Evolutionary conservation across 306 rosid genomes (phyloP), one percentile per base, ranked within the genome.

Genomic region (Corylus avellana): DNA sequence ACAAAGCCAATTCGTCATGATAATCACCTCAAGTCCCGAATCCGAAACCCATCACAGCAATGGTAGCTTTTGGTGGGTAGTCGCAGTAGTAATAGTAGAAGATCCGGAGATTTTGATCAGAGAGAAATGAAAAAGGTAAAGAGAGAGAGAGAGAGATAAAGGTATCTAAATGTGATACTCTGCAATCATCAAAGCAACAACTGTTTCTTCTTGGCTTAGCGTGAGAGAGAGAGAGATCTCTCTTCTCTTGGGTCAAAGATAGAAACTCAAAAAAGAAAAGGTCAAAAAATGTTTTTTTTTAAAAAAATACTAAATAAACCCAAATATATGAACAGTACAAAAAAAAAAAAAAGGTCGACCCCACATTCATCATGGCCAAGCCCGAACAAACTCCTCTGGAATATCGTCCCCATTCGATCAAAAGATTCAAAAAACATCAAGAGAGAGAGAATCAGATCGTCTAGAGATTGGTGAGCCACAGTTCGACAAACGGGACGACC

Each of bases 401-500:
- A 63, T 62, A 76, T 81, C 82, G 80, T 82, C 59, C 83, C 81
- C 80, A 76, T 78, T 80, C 56, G 87, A 82, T 87, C 84, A 77
- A 86, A 80, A 86, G 87, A 80, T 86, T 86, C 84, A 86, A 89
- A 70, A 89, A 73, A 86, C 84, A 86, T 68, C 64, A 70, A 66
- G 49, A 75, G 82, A 63, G 66, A 46, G 71, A 83, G 89, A 88
- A 90, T 90, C 92, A 70, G 94, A 88, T 90, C 92, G 89, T 86
- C 85, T 90, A 56, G 94, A 90, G 91, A 90, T 90, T 90, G 93
- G 79, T 80, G 91, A 83, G 58, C 14, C 81, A 77, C 83, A 83
- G 80, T 81, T 86, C 82, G 90, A 90, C 92, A 88, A 88, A 86
- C 86, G 82, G 86, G 94, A 89, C 89, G 91, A 88, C 93, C 92